phyloP scores from a whole-genome alignment of 768 basidiomycete genomes.

The Phallus indusiatus region DNA sequence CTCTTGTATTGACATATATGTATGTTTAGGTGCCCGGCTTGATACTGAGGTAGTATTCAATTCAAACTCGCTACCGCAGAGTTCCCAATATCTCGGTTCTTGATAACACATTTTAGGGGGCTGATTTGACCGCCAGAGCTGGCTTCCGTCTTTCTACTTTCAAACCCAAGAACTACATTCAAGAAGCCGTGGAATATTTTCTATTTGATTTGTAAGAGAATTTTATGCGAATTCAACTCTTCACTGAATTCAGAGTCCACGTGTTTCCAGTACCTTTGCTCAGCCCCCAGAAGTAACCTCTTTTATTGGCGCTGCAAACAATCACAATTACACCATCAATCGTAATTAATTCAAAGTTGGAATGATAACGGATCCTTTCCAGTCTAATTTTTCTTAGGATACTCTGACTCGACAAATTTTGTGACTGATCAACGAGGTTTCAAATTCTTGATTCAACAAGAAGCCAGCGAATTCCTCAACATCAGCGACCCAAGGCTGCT shows the following conservation, averaged over 20 bases:
- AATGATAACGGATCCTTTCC: not conserved
- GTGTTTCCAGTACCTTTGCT: slow-evolving; percentile 31
- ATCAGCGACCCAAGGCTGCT: slow-evolving; percentile 29
- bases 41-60: slow-evolving; percentile 12
- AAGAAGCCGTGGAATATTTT: slow-evolving; percentile 49
- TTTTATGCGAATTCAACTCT: slow-evolving; percentile 1
- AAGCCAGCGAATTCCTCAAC: slow-evolving; percentile 47
- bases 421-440: slow-evolving; percentile 56
- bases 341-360: not conserved
- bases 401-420: slow-evolving; percentile 44
- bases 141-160: slow-evolving; percentile 45
- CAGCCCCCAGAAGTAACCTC: slow-evolving; percentile 57
- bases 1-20: not conserved
- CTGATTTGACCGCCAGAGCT: slow-evolving; percentile 44
- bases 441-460: slow-evolving; percentile 43
- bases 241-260: not conserved
- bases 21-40: slow-evolving; percentile 34
- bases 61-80: not conserved
- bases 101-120: slow-evolving; percentile 21
- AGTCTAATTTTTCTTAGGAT: slow-evolving; percentile 25
- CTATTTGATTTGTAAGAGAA: slow-evolving; percentile 27
- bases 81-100: not conserved
- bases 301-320: slow-evolving; percentile 53
- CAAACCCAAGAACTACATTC: slow-evolving; percentile 35
- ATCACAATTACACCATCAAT: slow-evolving; percentile 53